Percentiles rank a stretch among this genome's conserved stretches.
phyloP scores from a whole-genome alignment of 2,329 filamentous ascomycete species.

The Fusarium buxicola region DNA sequence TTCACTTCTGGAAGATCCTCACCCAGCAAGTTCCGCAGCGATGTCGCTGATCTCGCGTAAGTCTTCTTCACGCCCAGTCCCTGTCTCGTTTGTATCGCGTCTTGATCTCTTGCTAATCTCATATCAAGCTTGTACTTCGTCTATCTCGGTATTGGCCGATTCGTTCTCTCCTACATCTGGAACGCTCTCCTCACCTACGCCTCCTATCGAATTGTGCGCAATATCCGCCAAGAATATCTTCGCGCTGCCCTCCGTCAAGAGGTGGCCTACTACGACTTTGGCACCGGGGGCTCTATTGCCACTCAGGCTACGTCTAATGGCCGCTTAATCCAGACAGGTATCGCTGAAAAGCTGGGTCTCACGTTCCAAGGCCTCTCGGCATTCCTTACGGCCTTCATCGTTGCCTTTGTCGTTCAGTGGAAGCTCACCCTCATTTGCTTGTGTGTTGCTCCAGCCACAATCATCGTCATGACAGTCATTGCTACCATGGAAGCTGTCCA shows the following conservation, averaged over 20 bases:
- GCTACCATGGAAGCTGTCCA: constrained; percentile 48
- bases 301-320: constrained; percentile 55
- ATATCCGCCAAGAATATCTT: constrained; percentile 61
- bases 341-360: constrained; percentile 55
- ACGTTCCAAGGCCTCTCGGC: constrained; percentile 54
- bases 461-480: constrained; percentile 50
- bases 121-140: constrained; percentile 64
- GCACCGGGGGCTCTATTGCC: constrained; percentile 55
- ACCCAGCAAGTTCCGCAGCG: constrained; percentile 46
- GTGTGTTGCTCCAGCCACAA: constrained; percentile 49
- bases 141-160: constrained; percentile 67
- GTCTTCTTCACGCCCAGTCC: constrained; percentile 46
- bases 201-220: constrained; percentile 63
- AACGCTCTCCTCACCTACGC: constrained; percentile 60
- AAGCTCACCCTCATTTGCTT: constrained; percentile 57
- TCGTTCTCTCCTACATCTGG: constrained; percentile 62
- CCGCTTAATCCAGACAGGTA: constrained; percentile 56
- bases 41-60: constrained; percentile 50
- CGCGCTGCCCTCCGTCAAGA: constrained; percentile 63
- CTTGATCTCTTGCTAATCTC: constrained; percentile 45
- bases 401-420: constrained; percentile 56
- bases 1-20: constrained; percentile 46
- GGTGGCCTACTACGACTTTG: constrained; percentile 61
- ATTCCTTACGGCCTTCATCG: constrained; percentile 54
- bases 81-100: too few relatives aligned